Base-by-base conservation (phyloP, 83 land plant species). In the Diphasiastrum complanatum region DNA sequence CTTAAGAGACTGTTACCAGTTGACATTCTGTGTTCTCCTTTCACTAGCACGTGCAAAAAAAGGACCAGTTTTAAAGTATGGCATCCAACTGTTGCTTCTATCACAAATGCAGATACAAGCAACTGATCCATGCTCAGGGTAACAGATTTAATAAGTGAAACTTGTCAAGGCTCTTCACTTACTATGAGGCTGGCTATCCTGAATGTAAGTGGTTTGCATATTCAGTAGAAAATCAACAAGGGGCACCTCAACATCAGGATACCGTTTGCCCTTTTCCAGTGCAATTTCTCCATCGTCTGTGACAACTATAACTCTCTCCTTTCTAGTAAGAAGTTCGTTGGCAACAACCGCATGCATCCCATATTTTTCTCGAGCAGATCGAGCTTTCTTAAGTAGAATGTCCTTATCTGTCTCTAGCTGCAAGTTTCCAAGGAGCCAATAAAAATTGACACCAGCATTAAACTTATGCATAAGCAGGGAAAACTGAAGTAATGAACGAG, bases 331-430 rank as follows among this genome's bases (percentile, higher is more conserved):
- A 4, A 92, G 84, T 63, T 81, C 95, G 65, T 92, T 92, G 1
- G 97, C 97, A 14, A 92, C 87, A 1, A 92, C 97, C 27, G 66
- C 77, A 77, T 88, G 83, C 90, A 92, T 78, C 51, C 66, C 65
- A 55, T 88, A 81, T 69, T 77, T 87, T 45, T 45, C 62, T 31
- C 68, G 78, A 2, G 97, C 97, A 49, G 66, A 69, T 6, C 71
- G 68, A 23, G 97, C 97, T 63, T 92, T 92, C 72, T 83, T 73
- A 30, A 92, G 63, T 23, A 92, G 75, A 51, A 92, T 85, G 28
- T 79, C 65, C 32, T 63, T 45, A 71, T 92, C 95, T 37, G 97
- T 92, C 78, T 92, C 97, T 43, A 92, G 74, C 97, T 92, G 78
- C 74, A 38, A 8, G 14, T 8, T 38, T 8, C 8, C 14, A 14